Percentiles rank a stretch among this genome's conserved stretches.
These are phyloP conservation scores for Coemansia sp. DNA, from an alignment of 192 early-diverging fungal species.

Conservation along the genomic window DNA sequence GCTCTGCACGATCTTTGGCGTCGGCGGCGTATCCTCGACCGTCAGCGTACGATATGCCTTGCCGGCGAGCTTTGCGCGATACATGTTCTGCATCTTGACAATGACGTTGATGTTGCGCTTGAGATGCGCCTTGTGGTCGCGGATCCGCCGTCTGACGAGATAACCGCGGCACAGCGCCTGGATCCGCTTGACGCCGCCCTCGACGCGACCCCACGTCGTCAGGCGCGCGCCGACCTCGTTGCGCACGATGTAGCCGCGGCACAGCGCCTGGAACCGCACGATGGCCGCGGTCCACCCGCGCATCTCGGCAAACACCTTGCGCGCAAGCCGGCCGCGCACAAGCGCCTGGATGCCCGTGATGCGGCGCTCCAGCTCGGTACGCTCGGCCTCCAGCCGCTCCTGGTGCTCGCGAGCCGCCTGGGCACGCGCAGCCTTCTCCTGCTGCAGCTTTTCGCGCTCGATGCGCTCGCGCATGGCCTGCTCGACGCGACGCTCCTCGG, in stretches of 20 bases:
- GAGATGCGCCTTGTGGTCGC: constrained; percentile 58
- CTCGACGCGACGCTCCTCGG: constrained; percentile 28
- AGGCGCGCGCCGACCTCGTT: constrained; percentile 36
- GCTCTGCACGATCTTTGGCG: constrained; percentile 73
- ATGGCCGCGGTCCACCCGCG: constrained; percentile 52
- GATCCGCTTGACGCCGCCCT: constrained; percentile 30
- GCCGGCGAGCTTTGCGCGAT: constrained; percentile 62
- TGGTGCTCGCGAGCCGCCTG: constrained; percentile 28
- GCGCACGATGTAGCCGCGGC: constrained; percentile 46
- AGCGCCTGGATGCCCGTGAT: constrained; percentile 58
- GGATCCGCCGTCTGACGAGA: constrained; percentile 60
- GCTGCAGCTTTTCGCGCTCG: constrained; percentile 11
- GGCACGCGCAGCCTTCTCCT: constrained; percentile 6
- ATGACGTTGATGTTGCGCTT: constrained; percentile 67
- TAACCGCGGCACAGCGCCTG: constrained; percentile 69
- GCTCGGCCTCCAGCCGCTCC: constrained; percentile 35
- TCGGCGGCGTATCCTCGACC: constrained; percentile 72
- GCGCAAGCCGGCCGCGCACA: constrained; percentile 57
- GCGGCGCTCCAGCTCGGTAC: constrained; percentile 44
- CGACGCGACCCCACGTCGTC: constrained; percentile 35
- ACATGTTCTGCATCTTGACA: constrained; percentile 70
- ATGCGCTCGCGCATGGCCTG: constrained; percentile 19
- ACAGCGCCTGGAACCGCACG: constrained; percentile 47
- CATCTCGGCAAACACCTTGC: constrained; percentile 55
- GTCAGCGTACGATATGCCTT: constrained; percentile 70